A percentile compares a stretch with the other conserved stretches of the same genome.
phyloP scores from a whole-genome alignment of 2,329 filamentous ascomycete genomes.

The Aspergillus unguis region DNA sequence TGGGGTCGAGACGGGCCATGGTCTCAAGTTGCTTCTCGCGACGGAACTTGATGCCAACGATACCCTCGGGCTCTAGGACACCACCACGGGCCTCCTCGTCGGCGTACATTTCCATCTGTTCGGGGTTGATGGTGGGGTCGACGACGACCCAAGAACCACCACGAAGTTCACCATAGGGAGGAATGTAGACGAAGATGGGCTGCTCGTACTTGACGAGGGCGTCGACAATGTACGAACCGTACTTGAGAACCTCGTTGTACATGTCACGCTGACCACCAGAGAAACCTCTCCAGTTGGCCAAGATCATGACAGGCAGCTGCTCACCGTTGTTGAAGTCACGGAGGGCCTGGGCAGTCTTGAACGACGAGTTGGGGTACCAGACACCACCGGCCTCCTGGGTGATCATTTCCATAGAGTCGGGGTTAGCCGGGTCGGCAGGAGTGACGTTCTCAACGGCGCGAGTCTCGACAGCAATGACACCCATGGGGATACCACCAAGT shows the following conservation, averaged over 20 bases:
- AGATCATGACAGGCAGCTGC: slow-evolving; percentile 96
- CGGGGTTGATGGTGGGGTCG: slow-evolving; percentile 95
- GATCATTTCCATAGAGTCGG: slow-evolving; percentile 95
- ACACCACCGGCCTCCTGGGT: slow-evolving; percentile 94
- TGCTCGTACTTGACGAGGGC: slow-evolving; percentile 98
- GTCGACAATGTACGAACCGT: slow-evolving; percentile 98
- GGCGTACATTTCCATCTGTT: slow-evolving; percentile 99
- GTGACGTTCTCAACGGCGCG: slow-evolving; percentile 95
- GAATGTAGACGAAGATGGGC: slow-evolving; percentile 98
- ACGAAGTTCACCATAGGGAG: slow-evolving; percentile 91
- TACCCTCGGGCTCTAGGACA: slow-evolving; percentile 96
- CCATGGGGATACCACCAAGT: slow-evolving; percentile 94
- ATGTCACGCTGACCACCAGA: slow-evolving; percentile 98
- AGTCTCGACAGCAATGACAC: slow-evolving; percentile 96
- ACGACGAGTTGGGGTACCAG: slow-evolving; percentile 99
- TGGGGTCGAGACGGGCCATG: slow-evolving; percentile 87
- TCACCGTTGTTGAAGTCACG: slow-evolving; percentile 99
- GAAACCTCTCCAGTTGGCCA: slow-evolving; percentile 99
- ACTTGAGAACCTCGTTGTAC: slow-evolving; percentile 99
- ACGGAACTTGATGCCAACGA: slow-evolving; percentile 97
- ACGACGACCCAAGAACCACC: slow-evolving; percentile 99
- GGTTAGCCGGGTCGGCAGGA: slow-evolving; percentile 94
- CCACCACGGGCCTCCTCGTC: slow-evolving; percentile 92
- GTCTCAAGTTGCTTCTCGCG: slow-evolving; percentile 96
- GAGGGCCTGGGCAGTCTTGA: slow-evolving; percentile 99